Evolutionary conservation across 1,284 basidiomycete genomes (phyloP), one percentile per base, ranked within the genome.

Genomic region (Thecaphora thlaspeos): DNA sequence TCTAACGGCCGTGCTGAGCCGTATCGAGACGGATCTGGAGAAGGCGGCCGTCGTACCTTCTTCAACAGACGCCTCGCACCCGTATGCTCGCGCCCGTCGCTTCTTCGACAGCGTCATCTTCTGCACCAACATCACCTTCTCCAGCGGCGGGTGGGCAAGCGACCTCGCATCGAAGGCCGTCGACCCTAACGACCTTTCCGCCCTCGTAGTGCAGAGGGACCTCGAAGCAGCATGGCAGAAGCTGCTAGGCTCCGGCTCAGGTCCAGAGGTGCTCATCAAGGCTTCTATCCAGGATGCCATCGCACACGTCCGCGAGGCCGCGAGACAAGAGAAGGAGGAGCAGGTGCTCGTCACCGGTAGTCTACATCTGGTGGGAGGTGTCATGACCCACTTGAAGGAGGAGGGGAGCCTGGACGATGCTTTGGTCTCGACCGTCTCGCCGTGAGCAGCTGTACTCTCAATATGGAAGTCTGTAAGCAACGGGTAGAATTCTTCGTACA

Each of bases 51-150:
- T 22, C 11, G 3, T 18, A 18, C 38, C 38, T 4, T 4, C 18
- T 18, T 21, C n/a, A 21, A 18, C 10, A 4, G 39, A 40, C n/a
- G n/a, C 14, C 14, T 3, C 3, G 9, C 7, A 3, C 17, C 22
- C 12, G 14, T 57, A 51, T 17, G 10, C 23, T 12, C 15, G 54
- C 3, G 58, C 63, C 7, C 41, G 70, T 77, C 2, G 75, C 75
- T 30, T 86, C 90, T 70, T 98, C 73, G 84, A 90, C 73, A 83
- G 85, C 43, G 89, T 91, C 57, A 84, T 96, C 51, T 98, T 99
- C 79, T 97, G 92, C 79, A 88, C 92, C 23, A 99, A 98, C 78
- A 88, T 93, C 40, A 98, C 95, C 0, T 98, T 93, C 73, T 83
- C 85, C 1, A 86, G 89, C 67, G 94, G 95, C 1, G 82, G 83